Evolutionary conservation across 208 protist species (phyloP).

Genomic region (Naegleria fowleri): DNA sequence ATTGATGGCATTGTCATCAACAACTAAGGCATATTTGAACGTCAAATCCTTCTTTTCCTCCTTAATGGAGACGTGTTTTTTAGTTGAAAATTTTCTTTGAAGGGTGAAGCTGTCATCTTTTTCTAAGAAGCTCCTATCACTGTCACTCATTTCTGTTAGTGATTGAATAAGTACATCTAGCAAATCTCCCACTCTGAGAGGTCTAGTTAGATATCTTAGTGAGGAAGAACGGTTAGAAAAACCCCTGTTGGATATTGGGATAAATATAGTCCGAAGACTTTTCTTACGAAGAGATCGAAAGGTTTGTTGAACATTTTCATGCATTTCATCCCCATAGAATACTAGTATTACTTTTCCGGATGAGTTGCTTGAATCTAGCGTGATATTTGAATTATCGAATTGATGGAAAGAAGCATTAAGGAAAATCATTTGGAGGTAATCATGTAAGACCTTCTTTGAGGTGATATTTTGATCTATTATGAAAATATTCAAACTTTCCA

Average conservation of each 20-base stretch:
- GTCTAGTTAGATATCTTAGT: neutral
- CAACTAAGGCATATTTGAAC: neutral
- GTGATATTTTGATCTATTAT: neutral
- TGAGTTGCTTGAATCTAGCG: neutral
- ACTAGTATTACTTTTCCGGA: neutral
- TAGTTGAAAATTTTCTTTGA: neutral
- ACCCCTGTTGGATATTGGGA: neutral
- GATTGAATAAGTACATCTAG: neutral
- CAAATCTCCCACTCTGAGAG: neutral
- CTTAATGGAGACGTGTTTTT: neutral
- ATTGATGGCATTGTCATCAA: neutral
- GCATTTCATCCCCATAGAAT: neutral
- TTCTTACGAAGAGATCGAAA: neutral
- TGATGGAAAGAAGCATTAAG: neutral
- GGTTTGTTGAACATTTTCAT: neutral
- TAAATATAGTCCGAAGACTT: neutral
- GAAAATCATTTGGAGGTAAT: neutral
- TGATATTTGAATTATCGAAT: neutral
- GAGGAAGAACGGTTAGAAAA: neutral
- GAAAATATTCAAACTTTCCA: neutral
- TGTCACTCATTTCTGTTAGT: neutral
- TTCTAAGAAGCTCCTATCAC: conserved; percentile 37
- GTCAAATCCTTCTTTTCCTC: neutral
- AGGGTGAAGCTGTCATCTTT: neutral
- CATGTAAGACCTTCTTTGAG: neutral